phyloP scores from a whole-genome alignment of 345 rosid species.

The Camelina hispida region DNA sequence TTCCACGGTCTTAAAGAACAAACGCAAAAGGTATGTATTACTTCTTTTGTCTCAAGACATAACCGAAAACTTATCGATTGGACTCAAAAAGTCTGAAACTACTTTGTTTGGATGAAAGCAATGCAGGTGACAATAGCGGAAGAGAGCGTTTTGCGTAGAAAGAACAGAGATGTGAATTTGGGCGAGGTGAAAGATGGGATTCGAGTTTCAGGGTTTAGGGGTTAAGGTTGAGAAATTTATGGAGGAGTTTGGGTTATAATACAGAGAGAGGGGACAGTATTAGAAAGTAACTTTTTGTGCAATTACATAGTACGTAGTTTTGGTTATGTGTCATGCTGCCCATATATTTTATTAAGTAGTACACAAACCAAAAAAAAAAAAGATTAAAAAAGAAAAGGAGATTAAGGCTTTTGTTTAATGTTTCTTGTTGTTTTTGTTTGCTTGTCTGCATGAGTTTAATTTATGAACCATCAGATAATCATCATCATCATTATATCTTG shows the following conservation, averaged over 20 bases:
- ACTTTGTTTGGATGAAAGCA: constrained; percentile 57
- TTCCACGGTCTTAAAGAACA: constrained; percentile 80
- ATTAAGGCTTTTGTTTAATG: constrained; percentile 35
- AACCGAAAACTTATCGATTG: neutral
- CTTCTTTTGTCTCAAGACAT: neutral
- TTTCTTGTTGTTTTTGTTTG: neutral
- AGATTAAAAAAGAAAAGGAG: neutral
- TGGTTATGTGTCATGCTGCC: constrained; percentile 35
- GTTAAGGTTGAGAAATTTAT: constrained; percentile 19
- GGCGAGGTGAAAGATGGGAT: constrained; percentile 31
- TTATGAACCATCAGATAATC: constrained; percentile 33
- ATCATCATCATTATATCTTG: constrained; percentile 33
- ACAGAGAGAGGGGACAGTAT: constrained; percentile 38
- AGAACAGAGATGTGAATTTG: constrained; percentile 16
- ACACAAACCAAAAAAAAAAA: constrained; percentile 37
- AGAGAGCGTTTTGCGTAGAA: constrained; percentile 60
- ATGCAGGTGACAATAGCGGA: constrained; percentile 89
- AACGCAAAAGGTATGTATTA: constrained; percentile 81
- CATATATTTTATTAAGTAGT: constrained; percentile 24
- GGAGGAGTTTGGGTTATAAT: constrained; percentile 32
- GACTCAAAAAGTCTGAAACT: constrained; percentile 41
- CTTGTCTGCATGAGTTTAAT: constrained; percentile 39
- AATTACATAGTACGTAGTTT: constrained; percentile 42
- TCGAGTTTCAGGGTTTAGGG: constrained; percentile 31
- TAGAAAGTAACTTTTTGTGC: constrained; percentile 44